phyloP scores from a whole-genome alignment of 2,329 filamentous ascomycete species.

The Alternaria angustiovoidea region DNA sequence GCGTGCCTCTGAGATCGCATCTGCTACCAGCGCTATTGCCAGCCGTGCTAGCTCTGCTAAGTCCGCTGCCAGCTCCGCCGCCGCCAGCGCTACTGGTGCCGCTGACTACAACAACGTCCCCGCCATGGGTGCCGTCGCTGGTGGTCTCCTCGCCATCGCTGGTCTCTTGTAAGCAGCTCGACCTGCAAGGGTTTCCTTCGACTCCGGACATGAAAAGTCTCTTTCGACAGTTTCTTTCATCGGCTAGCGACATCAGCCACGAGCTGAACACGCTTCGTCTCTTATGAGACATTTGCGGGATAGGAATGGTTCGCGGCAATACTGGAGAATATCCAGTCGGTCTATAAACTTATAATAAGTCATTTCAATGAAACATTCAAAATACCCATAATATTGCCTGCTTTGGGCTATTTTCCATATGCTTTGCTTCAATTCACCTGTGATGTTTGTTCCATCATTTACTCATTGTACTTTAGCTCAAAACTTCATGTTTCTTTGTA shows the following conservation, averaged over 20 bases:
- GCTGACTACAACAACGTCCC: constrained; percentile 37
- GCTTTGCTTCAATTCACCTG: neutral
- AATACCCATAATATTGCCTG: neutral
- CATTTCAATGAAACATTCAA: constrained; percentile 13
- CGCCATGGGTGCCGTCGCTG: constrained; percentile 43
- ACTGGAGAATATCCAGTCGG: constrained; percentile 1
- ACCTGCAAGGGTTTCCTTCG: neutral
- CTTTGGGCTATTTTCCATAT: neutral
- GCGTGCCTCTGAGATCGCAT: neutral
- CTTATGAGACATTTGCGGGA: constrained; percentile 17
- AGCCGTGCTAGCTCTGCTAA: constrained; percentile 5
- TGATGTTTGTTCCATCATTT: neutral
- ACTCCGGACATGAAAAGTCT: constrained; percentile 11
- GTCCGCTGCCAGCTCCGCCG: constrained; percentile 14
- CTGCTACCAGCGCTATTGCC: constrained; percentile 5
- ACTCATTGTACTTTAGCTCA: neutral
- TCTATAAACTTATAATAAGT: constrained; percentile 14
- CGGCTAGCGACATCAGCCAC: constrained; percentile 11
- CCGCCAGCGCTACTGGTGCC: constrained; percentile 24
- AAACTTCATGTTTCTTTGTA: neutral
- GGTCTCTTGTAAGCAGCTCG: constrained; percentile 42
- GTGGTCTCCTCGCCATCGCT: constrained; percentile 41
- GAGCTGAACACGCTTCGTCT: constrained; percentile 22
- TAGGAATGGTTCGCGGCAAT: constrained; percentile 4
- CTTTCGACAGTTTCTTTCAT: constrained; percentile 12